A percentile compares a stretch with the other conserved stretches of the same genome.
These are phyloP conservation scores for Hericium erinaceus DNA, from an alignment of 768 basidiomycete genomes.

Conservation along the genomic window DNA sequence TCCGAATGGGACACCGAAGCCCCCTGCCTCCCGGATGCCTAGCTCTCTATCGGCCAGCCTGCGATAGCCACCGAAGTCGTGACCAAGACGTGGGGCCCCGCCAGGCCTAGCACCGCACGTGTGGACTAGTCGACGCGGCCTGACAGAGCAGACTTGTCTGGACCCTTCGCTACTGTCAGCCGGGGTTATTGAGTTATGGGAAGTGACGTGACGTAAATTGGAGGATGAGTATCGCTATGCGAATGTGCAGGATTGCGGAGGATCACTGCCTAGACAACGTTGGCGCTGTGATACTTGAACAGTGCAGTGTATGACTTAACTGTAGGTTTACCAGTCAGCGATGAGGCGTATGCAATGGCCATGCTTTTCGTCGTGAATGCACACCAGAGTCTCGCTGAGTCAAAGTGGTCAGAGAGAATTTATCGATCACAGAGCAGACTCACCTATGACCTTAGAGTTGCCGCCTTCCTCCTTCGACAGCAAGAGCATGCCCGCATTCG, in stretches of 20 bases:
- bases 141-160: no score
- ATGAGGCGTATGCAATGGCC: conserved; percentile 66
- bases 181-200: conserved; percentile 12
- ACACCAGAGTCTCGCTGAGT: conserved; percentile 65
- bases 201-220: conserved; percentile 51
- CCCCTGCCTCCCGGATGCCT: conserved; percentile 7
- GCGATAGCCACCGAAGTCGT: neutral
- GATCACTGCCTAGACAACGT: conserved; percentile 25
- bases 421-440: neutral
- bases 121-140: no score
- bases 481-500: conserved; percentile 55
- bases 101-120: no score
- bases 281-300: neutral
- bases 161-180: no score
- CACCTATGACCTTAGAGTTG: conserved; percentile 8
- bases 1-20: conserved; percentile 8
- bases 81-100: neutral
- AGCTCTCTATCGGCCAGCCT: conserved; percentile 11
- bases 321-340: conserved; percentile 44
- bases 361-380: conserved; percentile 78
- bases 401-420: neutral
- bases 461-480: conserved; percentile 38
- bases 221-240: conserved; percentile 19
- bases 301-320: conserved; percentile 28
- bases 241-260: conserved; percentile 20